Evolutionary conservation across 164 flowering plant genomes (phyloP), one percentile per base, ranked within the genome.

Genomic region (Magnolia changhungtana): DNA sequence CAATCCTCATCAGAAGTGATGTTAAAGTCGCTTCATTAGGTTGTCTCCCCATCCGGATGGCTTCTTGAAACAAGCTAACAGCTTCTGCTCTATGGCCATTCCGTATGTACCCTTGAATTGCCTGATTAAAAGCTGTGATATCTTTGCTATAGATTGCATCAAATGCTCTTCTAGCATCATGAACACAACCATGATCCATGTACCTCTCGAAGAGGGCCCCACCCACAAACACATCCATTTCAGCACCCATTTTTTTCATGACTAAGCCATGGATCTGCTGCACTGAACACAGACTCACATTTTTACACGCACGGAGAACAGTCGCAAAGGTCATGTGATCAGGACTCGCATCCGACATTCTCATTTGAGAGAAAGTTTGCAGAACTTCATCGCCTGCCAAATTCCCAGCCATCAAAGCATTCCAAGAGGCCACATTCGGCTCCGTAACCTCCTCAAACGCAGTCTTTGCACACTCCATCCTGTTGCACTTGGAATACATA

Each of bases 401-500:
- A 24, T 65, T 75, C 61, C 82, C 84, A 75, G 73, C 76, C 77
- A 82, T 68, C 37, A 78, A 23, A 72, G 80, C 82, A 82, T 82
- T 82, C 80, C 84, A 82, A 0, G 82, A 77, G 51, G 75, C 78
- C 7, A 68, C 80, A 77, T 51, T 82, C 2, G 78, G 84, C 18
- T 6, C 29, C 5, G 67, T 31, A 55, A 75, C 75, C 63, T 73
- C 79, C 18, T 52, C 77, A 31, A 82, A 82, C 8, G 76, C 77
- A 70, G 31, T 72, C 49, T 72, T 67, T 18, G 82, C 80, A 68
- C 68, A 45, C 11, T 68, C 76, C 71, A 71, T 70, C 49, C 31
- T 21, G 21, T 74, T 21, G 58, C 82, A 75, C 65, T 78, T 80
- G 24, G 23, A 76, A 51, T 82, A 82, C 82, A 80, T 61, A 72